Evolutionary conservation across 2,329 filamentous ascomycete genomes (phyloP).

Genomic region (Ilyonectria sp.): DNA sequence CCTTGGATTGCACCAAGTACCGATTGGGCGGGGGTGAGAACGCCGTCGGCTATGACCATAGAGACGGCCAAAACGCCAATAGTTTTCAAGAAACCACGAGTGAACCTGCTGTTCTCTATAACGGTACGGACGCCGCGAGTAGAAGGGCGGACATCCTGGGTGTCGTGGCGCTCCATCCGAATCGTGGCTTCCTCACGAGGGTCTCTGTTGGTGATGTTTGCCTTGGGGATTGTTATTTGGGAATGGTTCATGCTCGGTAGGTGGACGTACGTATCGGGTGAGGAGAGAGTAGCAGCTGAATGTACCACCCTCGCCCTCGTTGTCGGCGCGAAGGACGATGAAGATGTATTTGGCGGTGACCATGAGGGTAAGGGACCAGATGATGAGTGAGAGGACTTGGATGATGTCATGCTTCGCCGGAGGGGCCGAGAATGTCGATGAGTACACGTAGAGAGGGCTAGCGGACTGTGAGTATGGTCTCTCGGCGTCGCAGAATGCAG

Average conservation of each 20-base stretch:
- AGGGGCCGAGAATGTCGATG: slow-evolving; percentile 70
- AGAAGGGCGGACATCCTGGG: slow-evolving; percentile 7
- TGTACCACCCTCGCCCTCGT: slow-evolving; percentile 78
- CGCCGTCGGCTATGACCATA: slow-evolving; percentile 75
- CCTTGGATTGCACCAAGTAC: slow-evolving; percentile 78
- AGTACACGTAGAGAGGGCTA: slow-evolving; percentile 77
- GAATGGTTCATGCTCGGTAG: not conserved
- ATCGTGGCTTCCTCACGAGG: slow-evolving; percentile 59
- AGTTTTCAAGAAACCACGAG: slow-evolving; percentile 67
- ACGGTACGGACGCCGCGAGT: slow-evolving; percentile 60
- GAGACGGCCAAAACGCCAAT: slow-evolving; percentile 75
- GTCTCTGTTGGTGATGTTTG: slow-evolving; percentile 71
- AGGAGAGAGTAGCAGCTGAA: slow-evolving; percentile 77
- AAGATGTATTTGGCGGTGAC: slow-evolving; percentile 78
- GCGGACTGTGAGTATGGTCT: not conserved
- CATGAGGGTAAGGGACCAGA: slow-evolving; percentile 77
- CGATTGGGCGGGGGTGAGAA: slow-evolving; percentile 77
- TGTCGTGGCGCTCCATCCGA: slow-evolving; percentile 7
- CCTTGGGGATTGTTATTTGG: slow-evolving; percentile 1
- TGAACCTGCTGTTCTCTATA: slow-evolving; percentile 68
- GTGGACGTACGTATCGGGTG: slow-evolving; percentile 60
- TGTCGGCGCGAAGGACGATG: slow-evolving; percentile 75
- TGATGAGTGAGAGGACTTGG: slow-evolving; percentile 75
- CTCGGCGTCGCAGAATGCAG: not conserved
- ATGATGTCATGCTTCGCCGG: slow-evolving; percentile 71